Conservation (phyloP, 208 protist genomes). For the Leishmania turanica region DNA sequence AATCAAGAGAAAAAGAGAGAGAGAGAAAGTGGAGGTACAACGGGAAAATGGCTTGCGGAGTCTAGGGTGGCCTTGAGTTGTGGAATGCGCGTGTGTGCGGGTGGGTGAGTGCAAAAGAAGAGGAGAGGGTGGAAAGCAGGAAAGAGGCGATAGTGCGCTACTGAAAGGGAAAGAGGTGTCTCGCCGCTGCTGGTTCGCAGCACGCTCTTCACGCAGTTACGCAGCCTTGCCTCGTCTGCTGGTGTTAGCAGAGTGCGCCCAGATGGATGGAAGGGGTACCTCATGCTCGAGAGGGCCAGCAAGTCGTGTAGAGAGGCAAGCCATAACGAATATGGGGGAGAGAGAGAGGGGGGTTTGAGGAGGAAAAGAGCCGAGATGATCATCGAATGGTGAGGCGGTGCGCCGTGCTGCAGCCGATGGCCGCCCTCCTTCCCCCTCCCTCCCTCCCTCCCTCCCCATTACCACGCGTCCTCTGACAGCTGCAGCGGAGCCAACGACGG, state of each 20-base stretch:
- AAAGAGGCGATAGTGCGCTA: background rate
- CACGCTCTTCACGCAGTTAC: background rate
- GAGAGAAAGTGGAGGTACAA: no score
- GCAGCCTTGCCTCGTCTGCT: background rate
- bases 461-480: background rate
- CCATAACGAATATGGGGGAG: background rate
- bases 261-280: no score
- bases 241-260: background rate
- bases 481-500: background rate
- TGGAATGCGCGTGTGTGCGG: background rate
- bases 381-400: background rate
- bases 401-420: background rate
- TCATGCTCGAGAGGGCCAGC: background rate
- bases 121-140: no score
- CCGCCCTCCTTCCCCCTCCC: background rate
- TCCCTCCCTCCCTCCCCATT: background rate
- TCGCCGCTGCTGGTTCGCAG: background rate
- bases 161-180: background rate
- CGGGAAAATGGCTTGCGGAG: background rate
- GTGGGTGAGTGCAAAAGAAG: background rate
- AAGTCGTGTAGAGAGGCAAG: background rate
- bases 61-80: no score
- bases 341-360: background rate
- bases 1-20: background rate
- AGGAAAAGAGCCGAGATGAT: background rate